phyloP scores from a whole-genome alignment of 345 rosid genomes.

The Murraya koenigii region DNA sequence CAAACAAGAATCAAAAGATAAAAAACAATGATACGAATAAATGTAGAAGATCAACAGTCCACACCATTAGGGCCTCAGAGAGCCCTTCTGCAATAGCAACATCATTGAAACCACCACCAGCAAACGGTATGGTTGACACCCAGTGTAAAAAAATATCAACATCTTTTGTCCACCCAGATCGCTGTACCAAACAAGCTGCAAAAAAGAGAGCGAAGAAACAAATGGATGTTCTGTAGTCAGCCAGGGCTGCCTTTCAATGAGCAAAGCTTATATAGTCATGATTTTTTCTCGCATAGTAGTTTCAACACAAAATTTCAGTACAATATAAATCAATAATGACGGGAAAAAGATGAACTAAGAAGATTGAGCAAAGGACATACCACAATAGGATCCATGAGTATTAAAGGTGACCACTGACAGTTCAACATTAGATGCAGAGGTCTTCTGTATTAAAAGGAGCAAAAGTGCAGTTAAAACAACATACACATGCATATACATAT shows the following conservation, averaged over 20 bases:
- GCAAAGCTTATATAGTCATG: not conserved
- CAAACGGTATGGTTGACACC: slow-evolving; percentile 72
- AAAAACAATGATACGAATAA: not conserved
- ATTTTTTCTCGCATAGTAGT: not conserved
- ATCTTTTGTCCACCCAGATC: slow-evolving; percentile 95
- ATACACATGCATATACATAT: not conserved
- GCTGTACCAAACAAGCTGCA: slow-evolving; percentile 85
- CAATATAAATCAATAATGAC: not conserved
- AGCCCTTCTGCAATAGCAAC: slow-evolving; percentile 99
- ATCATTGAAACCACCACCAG: slow-evolving; percentile 92
- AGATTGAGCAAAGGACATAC: slow-evolving; percentile 32
- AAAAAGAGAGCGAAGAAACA: slow-evolving; percentile 18
- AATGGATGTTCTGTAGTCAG: not conserved
- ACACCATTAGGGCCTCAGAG: slow-evolving; percentile 92
- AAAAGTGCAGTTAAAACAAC: slow-evolving; percentile 1
- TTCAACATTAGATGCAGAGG: slow-evolving; percentile 54
- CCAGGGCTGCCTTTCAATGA: not conserved
- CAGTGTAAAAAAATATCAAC: slow-evolving; percentile 75
- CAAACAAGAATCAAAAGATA: not conserved
- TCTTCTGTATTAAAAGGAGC: slow-evolving; percentile 47
- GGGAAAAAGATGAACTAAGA: not conserved
- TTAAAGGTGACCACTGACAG: slow-evolving; percentile 73
- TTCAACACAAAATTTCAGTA: slow-evolving; percentile 4
- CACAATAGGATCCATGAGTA: slow-evolving; percentile 74
- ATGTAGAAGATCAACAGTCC: slow-evolving; percentile 12